Base-by-base conservation (phyloP, 2,329 filamentous ascomycete species). In the Aspergillus oerlinghausenensis region DNA sequence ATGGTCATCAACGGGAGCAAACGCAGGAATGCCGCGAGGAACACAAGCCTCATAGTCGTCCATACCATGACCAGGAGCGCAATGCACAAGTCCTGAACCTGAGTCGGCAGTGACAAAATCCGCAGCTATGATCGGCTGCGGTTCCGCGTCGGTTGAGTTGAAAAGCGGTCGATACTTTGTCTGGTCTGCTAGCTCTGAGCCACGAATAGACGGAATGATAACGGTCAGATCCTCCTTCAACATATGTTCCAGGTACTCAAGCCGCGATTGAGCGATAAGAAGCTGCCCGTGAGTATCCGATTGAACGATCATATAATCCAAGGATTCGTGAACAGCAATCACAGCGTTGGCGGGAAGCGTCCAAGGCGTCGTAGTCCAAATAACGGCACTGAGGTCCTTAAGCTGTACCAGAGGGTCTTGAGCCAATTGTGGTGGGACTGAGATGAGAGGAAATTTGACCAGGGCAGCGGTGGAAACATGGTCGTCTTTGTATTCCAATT, bases 281-380 rank as follows among this genome's bases (percentile, higher is more conserved):
- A 93, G 77, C 19, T 85, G 74, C 9, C 82, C 84, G 62, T 86
- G 79, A 0, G 71, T 71, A 0, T 78, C 78, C 1, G 82, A 78
- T 54, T 80, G 77, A 40, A 95, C 77, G 21, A 96, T 73, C 3
- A 80, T 80, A 70, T 97, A 99, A 47, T 85, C 78, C 59, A 97
- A 75, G 42, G 89, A 85, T 6, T 83, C 78, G 65, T 91, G 86
- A 38, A 97, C 82, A 2, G 91, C 92, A 70, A 99, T 92, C 0
- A 90, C 92, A 69, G 85, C 86, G 71, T 99, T 99, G 1, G 93
- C 92, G 0, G 94, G 93, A 4, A 99, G 79, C 0, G 94, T 99
- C 94, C 94, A 99, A 0, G 94, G 94, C 0, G 94, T 99, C 0
- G 94, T 99, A 1, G 94, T 99, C 94, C 94, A 99, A 52, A 97